phyloP scores from a whole-genome alignment of 768 basidiomycete genomes.

The Mycena olivaceomarginata region DNA sequence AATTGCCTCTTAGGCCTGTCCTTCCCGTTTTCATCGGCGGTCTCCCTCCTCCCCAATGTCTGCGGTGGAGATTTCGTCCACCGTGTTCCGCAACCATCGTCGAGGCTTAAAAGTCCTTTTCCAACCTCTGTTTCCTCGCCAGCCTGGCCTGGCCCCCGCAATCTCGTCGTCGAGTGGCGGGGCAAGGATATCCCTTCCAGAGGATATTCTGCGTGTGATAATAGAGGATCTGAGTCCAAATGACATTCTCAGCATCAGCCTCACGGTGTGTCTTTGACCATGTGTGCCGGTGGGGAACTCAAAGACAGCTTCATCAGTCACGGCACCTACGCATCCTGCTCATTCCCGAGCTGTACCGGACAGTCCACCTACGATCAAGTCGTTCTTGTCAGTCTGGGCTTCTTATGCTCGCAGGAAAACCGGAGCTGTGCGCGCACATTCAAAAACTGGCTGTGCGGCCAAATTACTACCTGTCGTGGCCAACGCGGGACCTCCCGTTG shows the following conservation, averaged over 20 bases:
- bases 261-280: constrained; percentile 57
- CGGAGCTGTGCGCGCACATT: constrained; percentile 62
- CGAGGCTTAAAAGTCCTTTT: constrained; percentile 60
- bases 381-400: constrained; percentile 60
- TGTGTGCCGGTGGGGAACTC: constrained; percentile 4
- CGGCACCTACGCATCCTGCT: constrained; percentile 50
- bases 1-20: neutral
- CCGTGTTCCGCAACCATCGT: constrained; percentile 44
- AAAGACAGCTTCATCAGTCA: constrained; percentile 50
- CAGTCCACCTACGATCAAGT: constrained; percentile 66
- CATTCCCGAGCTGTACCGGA: constrained; percentile 64
- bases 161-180: constrained; percentile 36
- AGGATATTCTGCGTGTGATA: constrained; percentile 63
- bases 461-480: constrained; percentile 73
- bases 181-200: constrained; percentile 57
- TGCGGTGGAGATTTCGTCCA: neutral
- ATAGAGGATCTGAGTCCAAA: constrained; percentile 56
- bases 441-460: constrained; percentile 67
- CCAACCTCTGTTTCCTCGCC: constrained; percentile 55
- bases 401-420: constrained; percentile 56
- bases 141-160: constrained; percentile 51
- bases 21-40: neutral
- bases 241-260: constrained; percentile 64
- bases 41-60: neutral
- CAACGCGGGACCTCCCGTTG: constrained; percentile 61